Evolutionary conservation across 2,329 filamentous ascomycete genomes (phyloP), one percentile per base, ranked within the genome.

Genomic region (Eutypella sp.): DNA sequence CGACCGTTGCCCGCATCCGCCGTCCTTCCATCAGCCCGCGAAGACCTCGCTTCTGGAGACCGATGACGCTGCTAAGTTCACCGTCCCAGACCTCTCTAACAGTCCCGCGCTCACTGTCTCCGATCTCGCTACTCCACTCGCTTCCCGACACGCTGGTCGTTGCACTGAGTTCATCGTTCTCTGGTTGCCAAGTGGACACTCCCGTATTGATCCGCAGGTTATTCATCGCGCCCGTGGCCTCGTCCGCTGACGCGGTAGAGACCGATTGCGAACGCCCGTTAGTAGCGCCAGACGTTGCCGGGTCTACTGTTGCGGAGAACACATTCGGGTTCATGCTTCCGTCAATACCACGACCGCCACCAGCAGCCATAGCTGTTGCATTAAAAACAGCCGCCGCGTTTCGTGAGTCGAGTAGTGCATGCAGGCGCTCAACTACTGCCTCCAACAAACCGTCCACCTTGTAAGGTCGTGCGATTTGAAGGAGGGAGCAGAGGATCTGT

Each of bases 381-480:
- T 99, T 99, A 74, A 99, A 99, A 0, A 99, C 91, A 5, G 93
- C 93, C 0, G 93, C 93, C 0, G 93, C 92, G 56, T 97, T 99
- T 40, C 92, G 81, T 40, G 89, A 93, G 64, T 99, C 93, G 4
- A 99, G 79, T 1, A 95, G 80, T 24, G 87, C 79, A 60, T 99
- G 93, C 0, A 99, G 75, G 7, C 92, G 82, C 66, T 97, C 90
- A 9, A 97, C 89, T 2, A 95, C 89, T 1, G 89, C 89, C 69
- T 99, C 93, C 1, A 97, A 74, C 2, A 99, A 77, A 0, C 93
- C 93, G 57, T 97, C 91, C 40, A 99, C 79, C 52, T 90, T 87
- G 64, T 99, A 99, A 0, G 93, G 92, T 4, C 93, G 83, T 0
- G 93, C 88, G 46, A 99, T 83, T 65, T 99, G 93, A 7, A 99